Evolutionary conservation across 495 filamentous ascomycete species (phyloP).

Genomic region (Pyrenula massariospora): DNA sequence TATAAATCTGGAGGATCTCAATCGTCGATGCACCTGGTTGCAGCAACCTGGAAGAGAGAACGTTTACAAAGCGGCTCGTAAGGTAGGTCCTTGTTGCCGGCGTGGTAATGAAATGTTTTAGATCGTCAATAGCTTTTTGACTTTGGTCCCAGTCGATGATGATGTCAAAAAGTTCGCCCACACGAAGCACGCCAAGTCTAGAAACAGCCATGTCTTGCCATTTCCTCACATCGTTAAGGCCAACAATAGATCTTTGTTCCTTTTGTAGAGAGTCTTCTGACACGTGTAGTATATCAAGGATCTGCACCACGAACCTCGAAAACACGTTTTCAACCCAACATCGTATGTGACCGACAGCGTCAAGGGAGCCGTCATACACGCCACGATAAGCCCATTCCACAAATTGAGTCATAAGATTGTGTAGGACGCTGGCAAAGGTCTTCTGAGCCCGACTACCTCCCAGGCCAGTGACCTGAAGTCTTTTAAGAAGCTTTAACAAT

Average conservation of each 20-base stretch:
- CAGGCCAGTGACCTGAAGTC: conserved; percentile 59
- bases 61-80: conserved; percentile 57
- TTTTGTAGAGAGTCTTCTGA: conserved; percentile 11
- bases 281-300: conserved; percentile 36
- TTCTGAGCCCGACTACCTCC: conserved; percentile 64
- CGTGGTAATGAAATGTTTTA: conserved; percentile 48
- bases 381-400: conserved; percentile 47
- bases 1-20: conserved; percentile 82
- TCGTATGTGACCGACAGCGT: conserved; percentile 34
- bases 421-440: conserved; percentile 65
- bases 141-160: conserved; percentile 74
- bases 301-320: conserved; percentile 51
- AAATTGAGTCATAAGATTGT: conserved; percentile 54
- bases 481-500: conserved; percentile 44
- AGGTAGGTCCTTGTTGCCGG: conserved; percentile 47
- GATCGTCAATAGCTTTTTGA: conserved; percentile 72
- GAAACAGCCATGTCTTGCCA: conserved; percentile 75
- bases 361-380: conserved; percentile 48
- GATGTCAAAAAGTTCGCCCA: conserved; percentile 77
- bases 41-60: conserved; percentile 60
- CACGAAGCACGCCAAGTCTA: conserved; percentile 67
- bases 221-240: conserved; percentile 52
- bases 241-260: conserved; percentile 24
- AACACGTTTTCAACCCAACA: conserved; percentile 67
- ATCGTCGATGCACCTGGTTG: conserved; percentile 84